Base-by-base conservation (phyloP, 164 flowering plant species). In the Litsea cubeba region DNA sequence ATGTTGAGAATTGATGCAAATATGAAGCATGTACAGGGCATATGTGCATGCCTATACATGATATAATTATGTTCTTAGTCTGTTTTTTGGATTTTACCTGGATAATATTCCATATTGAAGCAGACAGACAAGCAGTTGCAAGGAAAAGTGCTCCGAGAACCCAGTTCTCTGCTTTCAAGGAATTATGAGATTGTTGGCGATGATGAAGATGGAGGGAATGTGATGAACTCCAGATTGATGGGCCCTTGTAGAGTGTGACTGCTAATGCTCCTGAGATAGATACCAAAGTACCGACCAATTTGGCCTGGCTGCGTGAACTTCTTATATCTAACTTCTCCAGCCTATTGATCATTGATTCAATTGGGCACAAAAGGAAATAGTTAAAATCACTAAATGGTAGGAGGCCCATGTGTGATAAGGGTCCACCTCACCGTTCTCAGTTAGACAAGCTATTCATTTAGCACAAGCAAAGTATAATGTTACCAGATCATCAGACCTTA, bases 261-360 rank as follows among this genome's bases (percentile, higher is more conserved):
- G 79, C 50, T 10, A 84, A 69, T 40, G 89, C 91, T 7, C 91
- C 89, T 24, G 83, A 24, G 15, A 87, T 75, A 67, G 87, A 74
- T 15, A 87, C 71, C 8, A 82, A 25, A 5, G 88, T 81, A 5
- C 89, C 88, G 40, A 83, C 11, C n/a, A 65, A 5, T 77, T 85
- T 88, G 50, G 84, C 85, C 46, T 28, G 86, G 62, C 79, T 80
- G 73, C 84, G 81, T 78, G 78, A 30, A 60, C 77, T 80, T 74
- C 81, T 85, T 40, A 82, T 32, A 64, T 79, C 74, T 69, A 84
- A 22, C 70, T 70, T 85, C 72, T 86, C 89, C 87, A 88, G 82
- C 83, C 91, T 88, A 66, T 32, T 46, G 35, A 18, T 12, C 8
- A 74, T 6, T 40, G 8, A 40, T 40, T 40, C 11, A 40, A 40